These are phyloP conservation scores for Pichiaceae sp. DNA, from an alignment of 1,139 yeast species.

Conservation along the genomic window DNA sequence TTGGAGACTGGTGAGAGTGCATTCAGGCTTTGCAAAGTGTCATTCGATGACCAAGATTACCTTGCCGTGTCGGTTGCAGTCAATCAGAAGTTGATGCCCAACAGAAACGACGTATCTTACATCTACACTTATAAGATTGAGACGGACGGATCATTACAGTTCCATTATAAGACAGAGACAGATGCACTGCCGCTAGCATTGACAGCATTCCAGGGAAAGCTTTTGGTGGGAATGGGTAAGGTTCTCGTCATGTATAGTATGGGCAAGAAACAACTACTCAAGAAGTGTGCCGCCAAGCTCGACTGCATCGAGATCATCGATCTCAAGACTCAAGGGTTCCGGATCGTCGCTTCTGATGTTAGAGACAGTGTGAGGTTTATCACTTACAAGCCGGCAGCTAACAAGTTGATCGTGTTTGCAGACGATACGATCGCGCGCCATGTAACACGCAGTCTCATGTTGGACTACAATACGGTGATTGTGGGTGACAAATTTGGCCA, in stretches of 20 bases:
- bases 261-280: slow-evolving; percentile 72
- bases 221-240: slow-evolving; percentile 53
- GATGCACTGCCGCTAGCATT: slow-evolving; percentile 44
- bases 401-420: slow-evolving; percentile 52
- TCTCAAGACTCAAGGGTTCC: slow-evolving; percentile 44
- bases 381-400: slow-evolving; percentile 42
- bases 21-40: slow-evolving; percentile 27
- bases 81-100: slow-evolving; percentile 32
- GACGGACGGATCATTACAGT: slow-evolving; percentile 31
- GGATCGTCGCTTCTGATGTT: slow-evolving; percentile 64
- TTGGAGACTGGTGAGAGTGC: slow-evolving; percentile 34
- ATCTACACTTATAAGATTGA: slow-evolving; percentile 37
- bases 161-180: slow-evolving; percentile 57
- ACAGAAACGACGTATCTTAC: slow-evolving; percentile 24
- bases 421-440: slow-evolving; percentile 68
- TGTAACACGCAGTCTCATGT: slow-evolving; percentile 45
- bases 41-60: slow-evolving; percentile 28
- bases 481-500: slow-evolving; percentile 93
- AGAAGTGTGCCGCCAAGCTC: slow-evolving; percentile 45
- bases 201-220: slow-evolving; percentile 47
- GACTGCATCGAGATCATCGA: slow-evolving; percentile 38
- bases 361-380: slow-evolving; percentile 54
- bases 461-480: slow-evolving; percentile 70
- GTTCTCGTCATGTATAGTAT: slow-evolving; percentile 57
- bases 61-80: slow-evolving; percentile 43